These are phyloP conservation scores for Penicillium longicatenatum DNA, from an alignment of 495 filamentous ascomycete genomes.

Conservation along the genomic window DNA sequence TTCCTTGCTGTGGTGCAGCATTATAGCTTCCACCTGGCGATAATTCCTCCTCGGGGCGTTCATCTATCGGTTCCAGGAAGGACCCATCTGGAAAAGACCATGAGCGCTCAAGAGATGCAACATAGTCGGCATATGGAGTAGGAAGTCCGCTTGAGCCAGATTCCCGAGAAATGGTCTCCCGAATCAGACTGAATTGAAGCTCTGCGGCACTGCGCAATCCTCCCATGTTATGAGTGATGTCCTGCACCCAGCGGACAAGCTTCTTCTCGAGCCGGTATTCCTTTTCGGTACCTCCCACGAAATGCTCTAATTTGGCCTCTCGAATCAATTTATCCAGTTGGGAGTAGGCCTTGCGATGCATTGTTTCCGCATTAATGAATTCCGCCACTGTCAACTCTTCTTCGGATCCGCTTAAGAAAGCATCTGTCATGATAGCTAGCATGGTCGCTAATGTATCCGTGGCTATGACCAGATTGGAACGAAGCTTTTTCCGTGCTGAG, in stretches of 20 bases:
- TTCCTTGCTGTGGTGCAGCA: constrained; percentile 14
- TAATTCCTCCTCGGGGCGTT: constrained; percentile 63
- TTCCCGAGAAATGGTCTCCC: constrained; percentile 50
- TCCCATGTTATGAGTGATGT: constrained; percentile 85
- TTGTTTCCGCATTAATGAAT: constrained; percentile 65
- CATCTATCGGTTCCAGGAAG: constrained; percentile 64
- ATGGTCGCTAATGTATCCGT: constrained; percentile 80
- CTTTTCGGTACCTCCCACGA: constrained; percentile 76
- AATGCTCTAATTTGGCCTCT: constrained; percentile 92
- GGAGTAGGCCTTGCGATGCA: constrained; percentile 68
- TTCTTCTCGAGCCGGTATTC: constrained; percentile 78
- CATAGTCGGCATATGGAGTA: constrained; percentile 15
- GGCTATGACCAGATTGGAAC: constrained; percentile 70
- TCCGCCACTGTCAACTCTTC: constrained; percentile 65
- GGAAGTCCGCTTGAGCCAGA: constrained; percentile 15
- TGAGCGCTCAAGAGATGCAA: constrained; percentile 27
- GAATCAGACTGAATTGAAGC: constrained; percentile 82
- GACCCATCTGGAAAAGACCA: constrained; percentile 44
- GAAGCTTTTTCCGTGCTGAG: constrained; percentile 74
- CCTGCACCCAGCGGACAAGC: constrained; percentile 82
- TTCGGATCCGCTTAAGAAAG: constrained; percentile 84
- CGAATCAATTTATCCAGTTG: constrained; percentile 76
- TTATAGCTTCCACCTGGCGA: constrained; percentile 31
- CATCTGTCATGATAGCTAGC: constrained; percentile 77
- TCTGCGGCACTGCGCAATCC: constrained; percentile 86